A percentile compares a stretch with the other conserved stretches of the same genome.
These are phyloP conservation scores for Codiaeum variegatum DNA, from an alignment of 441 rosid species.

Conservation along the genomic window DNA sequence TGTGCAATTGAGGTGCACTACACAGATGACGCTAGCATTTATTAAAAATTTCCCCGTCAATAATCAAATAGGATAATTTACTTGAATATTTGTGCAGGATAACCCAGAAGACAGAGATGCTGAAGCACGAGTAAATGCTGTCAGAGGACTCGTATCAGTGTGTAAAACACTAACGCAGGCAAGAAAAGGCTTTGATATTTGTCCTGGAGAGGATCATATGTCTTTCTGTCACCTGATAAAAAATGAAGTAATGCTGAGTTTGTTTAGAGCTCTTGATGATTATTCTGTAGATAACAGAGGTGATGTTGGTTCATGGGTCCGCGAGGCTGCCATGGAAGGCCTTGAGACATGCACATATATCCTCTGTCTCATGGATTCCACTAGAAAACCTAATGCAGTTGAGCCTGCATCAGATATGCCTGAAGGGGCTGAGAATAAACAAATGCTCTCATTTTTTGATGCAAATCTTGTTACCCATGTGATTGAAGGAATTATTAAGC, in stretches of 20 bases:
- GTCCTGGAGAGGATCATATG: slow-evolving; percentile 33
- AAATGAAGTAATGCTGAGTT: slow-evolving; percentile 72
- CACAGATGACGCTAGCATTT: slow-evolving; percentile 14
- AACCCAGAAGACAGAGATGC: slow-evolving; percentile 92
- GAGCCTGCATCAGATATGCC: slow-evolving; percentile 28
- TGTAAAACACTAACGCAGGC: slow-evolving; percentile 68
- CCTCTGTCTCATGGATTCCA: slow-evolving; percentile 44
- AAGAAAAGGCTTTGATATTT: slow-evolving; percentile 29
- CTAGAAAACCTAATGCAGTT: slow-evolving; percentile 19
- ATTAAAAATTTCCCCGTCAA: slow-evolving; percentile 2
- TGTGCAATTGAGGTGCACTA: slow-evolving; percentile 72
- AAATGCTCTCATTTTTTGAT: slow-evolving; percentile 43
- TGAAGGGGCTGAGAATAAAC: slow-evolving; percentile 24
- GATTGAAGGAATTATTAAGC: slow-evolving; percentile 69
- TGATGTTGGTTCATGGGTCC: slow-evolving; percentile 99
- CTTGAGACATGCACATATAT: slow-evolving; percentile 78
- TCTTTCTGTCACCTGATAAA: slow-evolving; percentile 60
- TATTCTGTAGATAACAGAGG: slow-evolving; percentile 95
- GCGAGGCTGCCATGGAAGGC: slow-evolving; percentile 95
- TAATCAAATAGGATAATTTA: slow-evolving; percentile 19
- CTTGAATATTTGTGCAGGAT: slow-evolving; percentile 43
- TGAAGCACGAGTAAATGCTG: slow-evolving; percentile 93
- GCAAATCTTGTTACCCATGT: slow-evolving; percentile 54
- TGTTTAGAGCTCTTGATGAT: slow-evolving; percentile 83
- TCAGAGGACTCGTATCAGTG: slow-evolving; percentile 78